phyloP scores from a whole-genome alignment of 2,329 filamentous ascomycete species.

The Hypoxylon sp. region DNA sequence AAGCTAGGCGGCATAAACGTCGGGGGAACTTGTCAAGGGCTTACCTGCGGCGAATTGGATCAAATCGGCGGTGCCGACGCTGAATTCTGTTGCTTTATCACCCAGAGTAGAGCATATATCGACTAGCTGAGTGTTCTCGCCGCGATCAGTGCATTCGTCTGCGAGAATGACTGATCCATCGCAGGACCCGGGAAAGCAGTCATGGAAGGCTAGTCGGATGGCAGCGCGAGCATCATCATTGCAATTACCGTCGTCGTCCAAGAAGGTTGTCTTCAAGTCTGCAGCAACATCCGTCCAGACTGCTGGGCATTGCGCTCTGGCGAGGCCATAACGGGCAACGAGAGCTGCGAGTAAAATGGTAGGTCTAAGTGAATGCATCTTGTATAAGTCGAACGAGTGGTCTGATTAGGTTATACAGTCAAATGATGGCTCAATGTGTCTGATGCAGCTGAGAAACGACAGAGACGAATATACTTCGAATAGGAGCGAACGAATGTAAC shows the following conservation, averaged over 20 bases:
- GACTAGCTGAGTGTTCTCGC: slow-evolving; percentile 49
- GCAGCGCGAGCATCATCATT: slow-evolving; percentile 51
- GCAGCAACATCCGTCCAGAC: slow-evolving; percentile 49
- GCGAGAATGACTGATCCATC: slow-evolving; percentile 53
- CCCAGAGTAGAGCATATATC: slow-evolving; percentile 47
- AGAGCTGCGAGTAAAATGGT: slow-evolving; percentile 31
- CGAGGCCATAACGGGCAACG: slow-evolving; percentile 22
- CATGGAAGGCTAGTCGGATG: slow-evolving; percentile 52
- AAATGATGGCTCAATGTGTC: background rate
- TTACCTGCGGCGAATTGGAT: slow-evolving; percentile 54
- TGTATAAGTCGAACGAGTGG: slow-evolving; percentile 6
- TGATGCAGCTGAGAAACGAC: slow-evolving; percentile 5
- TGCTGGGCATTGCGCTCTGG: slow-evolving; percentile 44
- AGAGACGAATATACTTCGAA: background rate
- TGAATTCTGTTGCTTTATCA: slow-evolving; percentile 45
- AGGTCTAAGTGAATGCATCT: slow-evolving; percentile 38
- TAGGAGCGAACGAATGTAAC: slow-evolving; percentile 20
- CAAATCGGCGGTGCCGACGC: slow-evolving; percentile 50
- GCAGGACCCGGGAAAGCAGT: slow-evolving; percentile 52
- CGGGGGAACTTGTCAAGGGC: slow-evolving; percentile 9
- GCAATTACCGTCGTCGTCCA: slow-evolving; percentile 42
- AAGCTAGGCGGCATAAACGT: background rate
- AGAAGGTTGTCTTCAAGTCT: slow-evolving; percentile 45
- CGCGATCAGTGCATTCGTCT: slow-evolving; percentile 49
- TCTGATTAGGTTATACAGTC: background rate